phyloP scores from a whole-genome alignment of 2,329 filamentous ascomycete species.

The Salinomyces thailandicus region DNA sequence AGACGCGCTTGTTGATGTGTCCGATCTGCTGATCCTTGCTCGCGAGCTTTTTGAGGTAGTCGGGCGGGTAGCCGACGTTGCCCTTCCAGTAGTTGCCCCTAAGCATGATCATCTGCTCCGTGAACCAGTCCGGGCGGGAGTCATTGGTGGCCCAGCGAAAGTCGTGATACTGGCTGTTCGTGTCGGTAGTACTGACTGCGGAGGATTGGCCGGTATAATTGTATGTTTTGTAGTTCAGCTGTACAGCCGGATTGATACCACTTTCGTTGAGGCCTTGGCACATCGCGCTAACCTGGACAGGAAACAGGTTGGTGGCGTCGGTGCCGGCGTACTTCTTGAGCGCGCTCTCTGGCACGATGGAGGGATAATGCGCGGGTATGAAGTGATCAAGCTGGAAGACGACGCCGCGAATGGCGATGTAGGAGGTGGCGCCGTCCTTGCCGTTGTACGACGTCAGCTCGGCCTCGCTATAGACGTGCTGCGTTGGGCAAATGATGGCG shows the following conservation, averaged over 20 bases:
- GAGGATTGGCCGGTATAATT: constrained; percentile 62
- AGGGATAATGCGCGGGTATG: constrained; percentile 66
- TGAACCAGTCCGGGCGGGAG: constrained; percentile 82
- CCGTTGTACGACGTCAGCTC: constrained; percentile 70
- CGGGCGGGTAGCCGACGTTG: constrained; percentile 67
- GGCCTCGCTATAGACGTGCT: constrained; percentile 70
- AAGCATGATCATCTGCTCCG: constrained; percentile 71
- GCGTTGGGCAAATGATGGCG: constrained; percentile 75
- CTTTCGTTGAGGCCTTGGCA: constrained; percentile 68
- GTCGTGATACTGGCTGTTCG: constrained; percentile 77
- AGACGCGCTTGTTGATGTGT: constrained; percentile 68
- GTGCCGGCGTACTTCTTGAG: constrained; percentile 74
- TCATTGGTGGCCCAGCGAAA: constrained; percentile 80
- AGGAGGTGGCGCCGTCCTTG: constrained; percentile 53
- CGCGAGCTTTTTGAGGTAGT: constrained; percentile 62
- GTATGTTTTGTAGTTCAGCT: constrained; percentile 67
- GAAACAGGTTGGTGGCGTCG: constrained; percentile 83
- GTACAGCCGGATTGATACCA: constrained; percentile 59
- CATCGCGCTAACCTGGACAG: constrained; percentile 84
- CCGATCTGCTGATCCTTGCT: constrained; percentile 48
- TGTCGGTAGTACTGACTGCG: constrained; percentile 52
- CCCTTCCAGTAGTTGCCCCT: constrained; percentile 76
- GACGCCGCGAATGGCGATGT: constrained; percentile 73
- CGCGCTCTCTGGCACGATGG: constrained; percentile 47
- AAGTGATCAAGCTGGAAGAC: constrained; percentile 76